phyloP scores from a whole-genome alignment of 2,329 filamentous ascomycete species.

The Colletotrichum plurivorum region DNA sequence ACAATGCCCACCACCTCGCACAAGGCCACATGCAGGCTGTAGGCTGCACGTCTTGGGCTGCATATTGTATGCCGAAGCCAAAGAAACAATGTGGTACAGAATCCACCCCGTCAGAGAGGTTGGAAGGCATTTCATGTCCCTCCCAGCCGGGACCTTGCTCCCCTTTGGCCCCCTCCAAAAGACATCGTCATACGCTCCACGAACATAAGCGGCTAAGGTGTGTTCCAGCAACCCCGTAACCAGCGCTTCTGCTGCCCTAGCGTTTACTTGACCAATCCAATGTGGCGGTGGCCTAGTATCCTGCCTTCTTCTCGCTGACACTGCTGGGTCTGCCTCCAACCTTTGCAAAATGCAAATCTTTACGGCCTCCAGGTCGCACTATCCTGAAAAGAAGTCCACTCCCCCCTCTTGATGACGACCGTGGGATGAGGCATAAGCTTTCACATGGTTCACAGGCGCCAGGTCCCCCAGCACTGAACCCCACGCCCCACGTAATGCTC shows the following conservation, averaged over 20 bases:
- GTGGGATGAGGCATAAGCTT: no score
- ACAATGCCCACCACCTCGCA: not conserved
- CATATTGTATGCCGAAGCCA: not conserved
- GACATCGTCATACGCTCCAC: not conserved
- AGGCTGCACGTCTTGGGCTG: not conserved
- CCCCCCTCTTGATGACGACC: no score
- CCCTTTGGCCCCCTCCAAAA: not conserved
- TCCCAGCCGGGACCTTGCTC: not conserved
- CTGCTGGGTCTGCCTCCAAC: not conserved
- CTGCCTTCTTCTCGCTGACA: not conserved
- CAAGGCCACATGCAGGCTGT: slow-evolving; percentile 3
- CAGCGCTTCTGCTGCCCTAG: slow-evolving; percentile 14
- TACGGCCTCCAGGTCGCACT: no score
- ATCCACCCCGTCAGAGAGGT: not conserved
- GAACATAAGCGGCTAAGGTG: not conserved
- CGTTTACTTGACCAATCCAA: slow-evolving; percentile 25
- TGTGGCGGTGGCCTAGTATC: not conserved
- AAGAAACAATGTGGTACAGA: slow-evolving; percentile 8
- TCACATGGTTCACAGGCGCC: no score
- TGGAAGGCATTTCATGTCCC: not conserved
- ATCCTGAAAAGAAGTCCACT: no score
- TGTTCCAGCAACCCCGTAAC: not conserved
- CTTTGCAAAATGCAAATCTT: not conserved
- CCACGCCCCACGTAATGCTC: no score
- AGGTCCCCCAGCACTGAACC: no score